A percentile compares a stretch with the other conserved stretches of the same genome.
Conservation (phyloP, 164 flowering plant genomes). For the Dillenia turbinata region DNA sequence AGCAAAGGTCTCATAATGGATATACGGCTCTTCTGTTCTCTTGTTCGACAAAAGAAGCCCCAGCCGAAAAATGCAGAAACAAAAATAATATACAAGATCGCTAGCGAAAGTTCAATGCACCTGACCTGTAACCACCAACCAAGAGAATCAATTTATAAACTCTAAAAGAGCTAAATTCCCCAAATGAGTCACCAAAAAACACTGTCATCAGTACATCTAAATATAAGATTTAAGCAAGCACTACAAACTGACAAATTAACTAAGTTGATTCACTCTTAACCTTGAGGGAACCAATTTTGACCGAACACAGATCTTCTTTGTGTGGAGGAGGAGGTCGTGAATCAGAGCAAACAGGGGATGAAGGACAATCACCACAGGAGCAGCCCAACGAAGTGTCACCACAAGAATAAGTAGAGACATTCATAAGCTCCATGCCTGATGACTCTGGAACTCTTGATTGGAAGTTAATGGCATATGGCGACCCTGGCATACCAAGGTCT, state of each 20-base stretch:
- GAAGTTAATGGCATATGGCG: slow-evolving; percentile 84
- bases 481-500: slow-evolving; percentile 61
- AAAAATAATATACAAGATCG: slow-evolving; percentile 60
- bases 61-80: slow-evolving; percentile 73
- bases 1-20: slow-evolving; percentile 45
- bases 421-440: slow-evolving; percentile 90
- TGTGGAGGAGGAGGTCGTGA: slow-evolving; percentile 48
- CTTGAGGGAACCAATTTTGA: slow-evolving; percentile 73
- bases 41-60: slow-evolving; percentile 55
- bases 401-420: slow-evolving; percentile 84
- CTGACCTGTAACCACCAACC: slow-evolving; percentile 52
- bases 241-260: background rate
- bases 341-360: slow-evolving; percentile 64
- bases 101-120: slow-evolving; percentile 72
- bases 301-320: slow-evolving; percentile 51
- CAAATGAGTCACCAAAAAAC: no score
- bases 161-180: no score
- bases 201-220: no score
- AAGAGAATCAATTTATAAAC: no score
- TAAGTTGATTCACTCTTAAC: slow-evolving; percentile 27
- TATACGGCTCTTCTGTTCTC: slow-evolving; percentile 30
- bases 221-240: background rate
- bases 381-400: slow-evolving; percentile 91
- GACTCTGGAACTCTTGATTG: slow-evolving; percentile 43
- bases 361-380: slow-evolving; percentile 99